Percentiles rank a stretch among this genome's conserved stretches.
Evolutionary conservation across 2,329 filamentous ascomycete genomes (phyloP).

Genomic region (Aureobasidium sp.): DNA sequence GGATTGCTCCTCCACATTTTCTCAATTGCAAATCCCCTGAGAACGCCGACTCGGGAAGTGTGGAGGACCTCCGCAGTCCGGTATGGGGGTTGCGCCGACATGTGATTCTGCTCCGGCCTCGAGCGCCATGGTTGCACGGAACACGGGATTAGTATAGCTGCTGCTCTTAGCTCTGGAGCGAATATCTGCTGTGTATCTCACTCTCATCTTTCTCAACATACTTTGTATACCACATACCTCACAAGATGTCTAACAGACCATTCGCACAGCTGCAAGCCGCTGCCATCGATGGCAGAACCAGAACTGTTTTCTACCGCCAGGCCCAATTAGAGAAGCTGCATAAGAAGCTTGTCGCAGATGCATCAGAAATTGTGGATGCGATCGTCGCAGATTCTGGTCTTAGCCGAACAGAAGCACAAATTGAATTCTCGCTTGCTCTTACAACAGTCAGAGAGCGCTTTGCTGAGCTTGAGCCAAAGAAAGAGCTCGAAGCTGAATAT

Average conservation of each 20-base stretch:
- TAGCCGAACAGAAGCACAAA: conserved; percentile 29
- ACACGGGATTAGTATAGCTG: neutral
- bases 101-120: no score
- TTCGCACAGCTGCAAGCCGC: conserved; percentile 31
- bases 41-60: no score
- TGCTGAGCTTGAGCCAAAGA: conserved; percentile 29
- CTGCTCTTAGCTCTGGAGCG: neutral
- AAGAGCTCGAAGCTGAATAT: conserved; percentile 35
- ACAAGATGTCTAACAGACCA: conserved; percentile 15
- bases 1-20: no score
- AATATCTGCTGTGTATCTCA: neutral
- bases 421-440: conserved; percentile 35
- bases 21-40: no score
- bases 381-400: conserved; percentile 32
- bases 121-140: neutral
- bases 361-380: conserved; percentile 29
- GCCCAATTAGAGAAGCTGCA: conserved; percentile 38
- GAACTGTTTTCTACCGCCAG: conserved; percentile 38
- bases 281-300: conserved; percentile 35
- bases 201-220: neutral
- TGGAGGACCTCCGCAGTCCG: no score
- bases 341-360: conserved; percentile 28
- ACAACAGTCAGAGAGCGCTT: conserved; percentile 33
- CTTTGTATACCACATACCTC: neutral
- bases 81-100: no score